phyloP scores from a whole-genome alignment of 2,329 filamentous ascomycete species.

The Fusarium decemcellulare region DNA sequence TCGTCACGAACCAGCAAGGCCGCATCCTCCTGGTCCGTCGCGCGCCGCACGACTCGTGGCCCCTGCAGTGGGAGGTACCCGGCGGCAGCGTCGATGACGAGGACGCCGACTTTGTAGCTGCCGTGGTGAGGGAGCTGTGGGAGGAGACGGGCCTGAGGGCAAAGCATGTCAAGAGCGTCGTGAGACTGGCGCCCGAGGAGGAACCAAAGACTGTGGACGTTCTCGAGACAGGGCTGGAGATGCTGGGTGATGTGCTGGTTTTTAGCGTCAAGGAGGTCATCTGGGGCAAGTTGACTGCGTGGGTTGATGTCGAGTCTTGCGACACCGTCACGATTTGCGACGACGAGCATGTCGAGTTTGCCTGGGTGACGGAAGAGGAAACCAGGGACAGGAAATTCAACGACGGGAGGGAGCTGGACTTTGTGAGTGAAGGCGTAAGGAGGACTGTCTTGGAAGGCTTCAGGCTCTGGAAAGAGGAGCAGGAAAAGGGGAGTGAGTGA shows the following conservation, averaged over 20 bases:
- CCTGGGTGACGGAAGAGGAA: conserved; percentile 57
- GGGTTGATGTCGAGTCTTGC: conserved; percentile 47
- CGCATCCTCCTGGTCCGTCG: conserved; percentile 44
- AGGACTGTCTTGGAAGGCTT: conserved; percentile 53
- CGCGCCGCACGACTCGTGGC: conserved; percentile 47
- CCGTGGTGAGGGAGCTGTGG: conserved; percentile 59
- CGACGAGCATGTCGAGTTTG: conserved; percentile 56
- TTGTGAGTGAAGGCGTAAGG: conserved; percentile 52
- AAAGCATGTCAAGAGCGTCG: conserved; percentile 41
- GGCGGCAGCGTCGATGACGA: conserved; percentile 42
- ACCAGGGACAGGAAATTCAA: conserved; percentile 42
- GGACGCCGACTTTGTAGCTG: conserved; percentile 41
- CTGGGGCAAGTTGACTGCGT: conserved; percentile 50
- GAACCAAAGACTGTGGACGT: conserved; percentile 4
- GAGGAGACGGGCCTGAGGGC: conserved; percentile 61
- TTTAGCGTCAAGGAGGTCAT: conserved; percentile 42
- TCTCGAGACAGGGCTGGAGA: conserved; percentile 40
- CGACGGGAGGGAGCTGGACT: conserved; percentile 47
- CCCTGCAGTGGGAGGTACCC: conserved; percentile 45
- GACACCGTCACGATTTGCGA: conserved; percentile 49
- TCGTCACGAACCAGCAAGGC: conserved; percentile 40
- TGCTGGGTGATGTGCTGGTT: conserved; percentile 39
- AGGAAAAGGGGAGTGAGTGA: not conserved
- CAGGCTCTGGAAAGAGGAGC: conserved; percentile 41
- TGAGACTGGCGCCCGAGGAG: conserved; percentile 20